phyloP scores from a whole-genome alignment of 176 grass and related monocot genomes.

The Eremochloa ophiuroides region DNA sequence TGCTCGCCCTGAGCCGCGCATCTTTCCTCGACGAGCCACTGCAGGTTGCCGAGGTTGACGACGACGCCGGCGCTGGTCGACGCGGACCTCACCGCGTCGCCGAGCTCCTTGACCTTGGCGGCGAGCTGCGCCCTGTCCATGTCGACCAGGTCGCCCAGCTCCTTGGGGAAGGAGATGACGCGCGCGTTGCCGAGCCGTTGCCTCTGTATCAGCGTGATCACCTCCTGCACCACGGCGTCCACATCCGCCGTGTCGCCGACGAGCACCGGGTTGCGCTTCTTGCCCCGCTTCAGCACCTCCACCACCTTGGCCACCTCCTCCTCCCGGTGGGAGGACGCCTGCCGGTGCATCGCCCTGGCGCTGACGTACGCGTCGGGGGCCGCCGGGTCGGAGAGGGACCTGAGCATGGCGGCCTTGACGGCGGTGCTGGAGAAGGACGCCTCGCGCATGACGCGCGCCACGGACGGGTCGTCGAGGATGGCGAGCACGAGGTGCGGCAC shows the following conservation, averaged over 20 bases:
- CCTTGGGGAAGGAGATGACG: constrained; percentile 36
- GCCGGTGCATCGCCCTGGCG: constrained; percentile 40
- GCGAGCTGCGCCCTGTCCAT: constrained; percentile 35
- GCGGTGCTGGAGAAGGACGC: constrained; percentile 70
- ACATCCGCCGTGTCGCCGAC: constrained; percentile 66
- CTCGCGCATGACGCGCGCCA: constrained; percentile 94
- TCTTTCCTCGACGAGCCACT: constrained; percentile 70
- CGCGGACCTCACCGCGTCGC: constrained; percentile 22
- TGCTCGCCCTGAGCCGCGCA: background rate
- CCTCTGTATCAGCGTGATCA: constrained; percentile 44
- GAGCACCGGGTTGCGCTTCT: constrained; percentile 71
- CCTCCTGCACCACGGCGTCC: constrained; percentile 59
- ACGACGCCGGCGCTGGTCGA: constrained; percentile 29
- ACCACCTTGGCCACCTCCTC: constrained; percentile 62
- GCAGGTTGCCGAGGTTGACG: constrained; percentile 73
- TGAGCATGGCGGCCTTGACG: constrained; percentile 51
- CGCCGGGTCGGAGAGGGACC: constrained; percentile 21
- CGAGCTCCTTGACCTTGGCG: constrained; percentile 50
- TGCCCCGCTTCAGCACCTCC: constrained; percentile 41
- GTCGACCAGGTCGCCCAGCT: constrained; percentile 30
- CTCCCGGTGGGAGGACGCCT: constrained; percentile 26
- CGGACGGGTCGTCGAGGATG: constrained; percentile 90
- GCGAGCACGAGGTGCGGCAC: constrained; percentile 67
- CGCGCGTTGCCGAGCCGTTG: constrained; percentile 49
- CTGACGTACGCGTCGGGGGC: constrained; percentile 31